Percentiles rank a stretch among this genome's conserved stretches.
These are phyloP conservation scores for Chlorophyllum brunneum DNA, from an alignment of 768 basidiomycete genomes.

Conservation along the genomic window DNA sequence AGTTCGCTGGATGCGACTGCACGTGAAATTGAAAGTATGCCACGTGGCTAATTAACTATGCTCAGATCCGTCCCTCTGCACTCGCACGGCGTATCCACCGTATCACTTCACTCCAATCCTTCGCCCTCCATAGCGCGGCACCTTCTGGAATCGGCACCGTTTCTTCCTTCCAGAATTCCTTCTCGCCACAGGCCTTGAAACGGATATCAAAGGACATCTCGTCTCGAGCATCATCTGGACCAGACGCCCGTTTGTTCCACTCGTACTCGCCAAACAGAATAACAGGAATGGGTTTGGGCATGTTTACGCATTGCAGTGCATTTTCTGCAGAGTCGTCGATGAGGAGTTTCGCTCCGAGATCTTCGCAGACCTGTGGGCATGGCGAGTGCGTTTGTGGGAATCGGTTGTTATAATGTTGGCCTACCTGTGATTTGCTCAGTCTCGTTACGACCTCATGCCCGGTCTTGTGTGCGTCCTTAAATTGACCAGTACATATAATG, in stretches of 20 bases:
- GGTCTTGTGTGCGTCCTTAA: slow-evolving; percentile 47
- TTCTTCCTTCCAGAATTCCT: slow-evolving; percentile 56
- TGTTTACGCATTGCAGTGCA: slow-evolving; percentile 53
- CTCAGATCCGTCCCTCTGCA: slow-evolving; percentile 14
- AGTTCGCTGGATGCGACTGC: neutral
- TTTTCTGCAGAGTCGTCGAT: slow-evolving; percentile 85
- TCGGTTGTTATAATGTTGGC: slow-evolving; percentile 5
- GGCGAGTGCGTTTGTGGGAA: neutral
- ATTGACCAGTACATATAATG: slow-evolving; percentile 73
- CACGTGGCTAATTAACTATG: neutral
- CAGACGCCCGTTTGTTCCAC: slow-evolving; percentile 66
- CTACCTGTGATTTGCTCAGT: slow-evolving; percentile 67
- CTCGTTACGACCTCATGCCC: slow-evolving; percentile 47
- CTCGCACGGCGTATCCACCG: slow-evolving; percentile 33
- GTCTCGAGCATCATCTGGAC: slow-evolving; percentile 39
- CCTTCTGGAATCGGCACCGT: slow-evolving; percentile 45
- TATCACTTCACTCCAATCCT: slow-evolving; percentile 60
- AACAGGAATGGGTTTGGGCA: slow-evolving; percentile 49
- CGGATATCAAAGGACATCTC: slow-evolving; percentile 52
- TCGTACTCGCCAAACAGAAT: slow-evolving; percentile 74
- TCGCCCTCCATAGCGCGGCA: slow-evolving; percentile 48
- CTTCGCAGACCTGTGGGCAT: slow-evolving; percentile 50
- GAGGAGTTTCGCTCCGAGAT: slow-evolving; percentile 58
- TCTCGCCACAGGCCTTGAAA: slow-evolving; percentile 41
- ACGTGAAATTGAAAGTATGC: neutral